phyloP scores from a whole-genome alignment of 2,329 filamentous ascomycete species.

The Xylariaceae sp. region DNA sequence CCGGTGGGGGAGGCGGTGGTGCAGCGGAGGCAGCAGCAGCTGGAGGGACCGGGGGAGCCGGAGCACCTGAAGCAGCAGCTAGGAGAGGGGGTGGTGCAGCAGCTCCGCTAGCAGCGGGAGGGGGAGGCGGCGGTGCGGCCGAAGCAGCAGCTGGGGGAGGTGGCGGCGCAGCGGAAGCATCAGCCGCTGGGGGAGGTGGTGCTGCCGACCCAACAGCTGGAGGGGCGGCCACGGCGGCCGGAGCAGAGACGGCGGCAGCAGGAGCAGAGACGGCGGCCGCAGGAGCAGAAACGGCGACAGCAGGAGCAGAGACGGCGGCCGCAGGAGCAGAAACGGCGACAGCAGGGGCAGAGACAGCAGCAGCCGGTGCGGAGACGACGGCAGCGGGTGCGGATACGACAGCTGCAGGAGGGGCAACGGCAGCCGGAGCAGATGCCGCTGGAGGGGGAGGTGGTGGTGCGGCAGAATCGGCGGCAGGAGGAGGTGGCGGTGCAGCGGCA shows the following conservation, averaged over 20 bases:
- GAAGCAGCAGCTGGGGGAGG: no score
- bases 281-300: background rate
- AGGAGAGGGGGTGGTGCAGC: background rate
- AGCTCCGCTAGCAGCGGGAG: no score
- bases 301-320: background rate
- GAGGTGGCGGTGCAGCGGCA: no score
- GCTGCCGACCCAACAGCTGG: background rate
- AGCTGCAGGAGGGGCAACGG: no score
- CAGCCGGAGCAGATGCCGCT: no score
- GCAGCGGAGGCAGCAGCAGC: background rate
- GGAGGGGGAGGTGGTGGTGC: no score
- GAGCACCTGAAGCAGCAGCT: background rate
- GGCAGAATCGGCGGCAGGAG: no score
- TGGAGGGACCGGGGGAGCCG: background rate
- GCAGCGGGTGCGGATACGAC: no score
- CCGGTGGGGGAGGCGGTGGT: background rate
- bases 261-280: background rate
- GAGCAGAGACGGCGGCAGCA: background rate
- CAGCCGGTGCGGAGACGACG: no score
- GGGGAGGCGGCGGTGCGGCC: no score
- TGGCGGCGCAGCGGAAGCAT: background rate
- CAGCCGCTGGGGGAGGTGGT: background rate
- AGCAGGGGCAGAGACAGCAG: no score
- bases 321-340: background rate
- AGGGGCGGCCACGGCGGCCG: background rate